A percentile compares a stretch with the other conserved stretches of the same genome.
These are phyloP conservation scores for Calonectria pseudoturangicola DNA, from an alignment of 2,329 filamentous ascomycete genomes.

Conservation along the genomic window DNA sequence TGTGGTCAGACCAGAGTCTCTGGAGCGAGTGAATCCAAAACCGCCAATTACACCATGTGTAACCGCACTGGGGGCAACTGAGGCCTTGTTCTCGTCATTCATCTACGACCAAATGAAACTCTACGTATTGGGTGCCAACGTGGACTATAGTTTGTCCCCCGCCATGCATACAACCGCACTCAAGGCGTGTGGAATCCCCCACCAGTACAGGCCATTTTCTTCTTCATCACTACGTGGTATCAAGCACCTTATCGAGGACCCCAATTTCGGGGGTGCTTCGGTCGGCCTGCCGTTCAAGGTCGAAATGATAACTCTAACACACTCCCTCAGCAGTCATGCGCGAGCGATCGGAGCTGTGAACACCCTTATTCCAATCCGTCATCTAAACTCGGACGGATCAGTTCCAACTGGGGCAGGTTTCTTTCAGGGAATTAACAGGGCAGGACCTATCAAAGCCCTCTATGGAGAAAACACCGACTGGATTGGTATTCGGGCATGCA, in stretches of 20 bases:
- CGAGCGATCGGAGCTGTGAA: conserved; percentile 86
- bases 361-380: conserved; percentile 82
- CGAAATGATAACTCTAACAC: conserved; percentile 80
- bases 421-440: conserved; percentile 73
- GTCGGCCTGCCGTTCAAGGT: conserved; percentile 86
- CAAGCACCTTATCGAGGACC: conserved; percentile 78
- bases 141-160: conserved; percentile 83
- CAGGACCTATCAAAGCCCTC: conserved; percentile 80
- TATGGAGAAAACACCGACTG: conserved; percentile 90
- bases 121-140: conserved; percentile 83
- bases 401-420: conserved; percentile 73
- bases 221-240: conserved; percentile 77
- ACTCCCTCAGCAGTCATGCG: conserved; percentile 83
- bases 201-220: conserved; percentile 79
- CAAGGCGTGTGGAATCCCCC: conserved; percentile 79
- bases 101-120: conserved; percentile 82
- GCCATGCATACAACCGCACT: conserved; percentile 86
- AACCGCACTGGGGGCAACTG: conserved; percentile 78
- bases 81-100: conserved; percentile 80
- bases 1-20: conserved; percentile 69
- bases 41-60: conserved; percentile 60
- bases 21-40: conserved; percentile 46
- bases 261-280: conserved; percentile 82
- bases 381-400: conserved; percentile 73
- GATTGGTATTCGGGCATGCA: conserved; percentile 85